Evolutionary conservation across 352 stramenopile species (phyloP).

Genomic region (Phytopythium ostracodes): DNA sequence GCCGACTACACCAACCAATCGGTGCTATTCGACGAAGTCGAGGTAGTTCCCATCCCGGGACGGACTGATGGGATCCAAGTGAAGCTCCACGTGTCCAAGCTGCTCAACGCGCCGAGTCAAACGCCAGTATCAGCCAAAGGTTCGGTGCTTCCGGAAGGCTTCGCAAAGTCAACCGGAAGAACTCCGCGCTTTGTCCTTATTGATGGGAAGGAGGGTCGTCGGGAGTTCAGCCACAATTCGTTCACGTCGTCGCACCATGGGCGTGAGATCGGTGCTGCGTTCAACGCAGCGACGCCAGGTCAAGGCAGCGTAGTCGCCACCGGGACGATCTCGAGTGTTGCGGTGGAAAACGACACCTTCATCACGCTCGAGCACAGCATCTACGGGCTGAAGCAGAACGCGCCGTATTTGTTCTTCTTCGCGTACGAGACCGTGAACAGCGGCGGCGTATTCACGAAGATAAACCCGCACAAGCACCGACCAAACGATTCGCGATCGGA

Average conservation of each 20-base stretch:
- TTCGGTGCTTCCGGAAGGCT: slow-evolving; percentile 12
- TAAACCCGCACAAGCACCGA: slow-evolving; percentile 59
- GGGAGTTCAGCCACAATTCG: slow-evolving; percentile 31
- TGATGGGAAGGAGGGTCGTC: slow-evolving; percentile 37
- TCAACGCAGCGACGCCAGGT: slow-evolving; percentile 16
- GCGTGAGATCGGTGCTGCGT: slow-evolving; percentile 18
- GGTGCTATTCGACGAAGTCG: slow-evolving; percentile 45
- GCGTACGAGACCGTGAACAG: slow-evolving; percentile 66
- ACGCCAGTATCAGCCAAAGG: background rate
- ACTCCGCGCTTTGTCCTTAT: slow-evolving; percentile 64
- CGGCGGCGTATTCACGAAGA: slow-evolving; percentile 58
- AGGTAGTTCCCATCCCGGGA: slow-evolving; percentile 30
- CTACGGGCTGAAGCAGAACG: slow-evolving; percentile 33
- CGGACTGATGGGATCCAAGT: slow-evolving; percentile 46
- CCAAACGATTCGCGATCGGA: slow-evolving; percentile 35
- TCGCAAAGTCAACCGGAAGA: slow-evolving; percentile 23
- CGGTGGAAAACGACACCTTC: slow-evolving; percentile 42
- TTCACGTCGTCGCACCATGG: slow-evolving; percentile 16
- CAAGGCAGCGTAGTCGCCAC: slow-evolving; percentile 36
- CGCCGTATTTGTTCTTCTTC: slow-evolving; percentile 66
- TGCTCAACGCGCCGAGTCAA: slow-evolving; percentile 20
- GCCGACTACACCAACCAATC: slow-evolving; percentile 82
- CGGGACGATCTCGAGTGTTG: slow-evolving; percentile 36
- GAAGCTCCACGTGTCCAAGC: slow-evolving; percentile 48
- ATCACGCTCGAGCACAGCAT: slow-evolving; percentile 37